These are phyloP conservation scores for Candida rishiriensis DNA, from an alignment of 805 yeast genomes.

Conservation along the genomic window DNA sequence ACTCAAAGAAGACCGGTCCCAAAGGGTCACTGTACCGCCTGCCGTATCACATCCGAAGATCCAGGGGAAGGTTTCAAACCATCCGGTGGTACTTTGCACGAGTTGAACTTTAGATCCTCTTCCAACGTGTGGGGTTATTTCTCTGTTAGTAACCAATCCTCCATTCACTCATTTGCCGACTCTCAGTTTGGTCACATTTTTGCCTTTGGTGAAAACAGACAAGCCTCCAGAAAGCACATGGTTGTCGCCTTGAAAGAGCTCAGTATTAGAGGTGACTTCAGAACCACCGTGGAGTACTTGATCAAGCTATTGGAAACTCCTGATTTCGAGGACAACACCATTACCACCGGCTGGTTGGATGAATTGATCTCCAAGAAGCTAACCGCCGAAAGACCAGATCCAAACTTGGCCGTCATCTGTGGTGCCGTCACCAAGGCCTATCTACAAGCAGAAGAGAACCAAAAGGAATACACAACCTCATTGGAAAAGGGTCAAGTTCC, in stretches of 20 bases:
- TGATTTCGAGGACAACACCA: slow-evolving; percentile 92
- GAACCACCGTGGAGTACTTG: slow-evolving; percentile 96
- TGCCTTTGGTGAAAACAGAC: slow-evolving; percentile 98
- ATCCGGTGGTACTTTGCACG: slow-evolving; percentile 94
- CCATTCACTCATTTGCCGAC: slow-evolving; percentile 96
- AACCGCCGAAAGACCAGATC: slow-evolving; percentile 97
- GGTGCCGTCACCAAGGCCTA: slow-evolving; percentile 98
- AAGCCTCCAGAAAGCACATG: slow-evolving; percentile 97
- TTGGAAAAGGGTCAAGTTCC: slow-evolving; percentile 96
- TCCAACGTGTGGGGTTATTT: slow-evolving; percentile 99
- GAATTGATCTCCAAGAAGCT: slow-evolving; percentile 89
- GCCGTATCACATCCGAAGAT: slow-evolving; percentile 98
- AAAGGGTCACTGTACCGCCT: slow-evolving; percentile 98
- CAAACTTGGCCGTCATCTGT: slow-evolving; percentile 83
- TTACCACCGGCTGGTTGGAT: slow-evolving; percentile 99
- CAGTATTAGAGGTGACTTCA: slow-evolving; percentile 96
- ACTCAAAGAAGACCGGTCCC: slow-evolving; percentile 92
- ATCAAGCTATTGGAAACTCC: slow-evolving; percentile 94
- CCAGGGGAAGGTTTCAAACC: slow-evolving; percentile 99
- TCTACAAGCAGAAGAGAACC: slow-evolving; percentile 66
- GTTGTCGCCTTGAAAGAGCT: slow-evolving; percentile 96
- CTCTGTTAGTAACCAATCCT: slow-evolving; percentile 93
- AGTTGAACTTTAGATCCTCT: slow-evolving; percentile 92
- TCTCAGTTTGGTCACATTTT: slow-evolving; percentile 99
- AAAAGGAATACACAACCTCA: slow-evolving; percentile 64